These are phyloP conservation scores for Corylus avellana DNA, from an alignment of 306 rosid genomes.

Conservation along the genomic window DNA sequence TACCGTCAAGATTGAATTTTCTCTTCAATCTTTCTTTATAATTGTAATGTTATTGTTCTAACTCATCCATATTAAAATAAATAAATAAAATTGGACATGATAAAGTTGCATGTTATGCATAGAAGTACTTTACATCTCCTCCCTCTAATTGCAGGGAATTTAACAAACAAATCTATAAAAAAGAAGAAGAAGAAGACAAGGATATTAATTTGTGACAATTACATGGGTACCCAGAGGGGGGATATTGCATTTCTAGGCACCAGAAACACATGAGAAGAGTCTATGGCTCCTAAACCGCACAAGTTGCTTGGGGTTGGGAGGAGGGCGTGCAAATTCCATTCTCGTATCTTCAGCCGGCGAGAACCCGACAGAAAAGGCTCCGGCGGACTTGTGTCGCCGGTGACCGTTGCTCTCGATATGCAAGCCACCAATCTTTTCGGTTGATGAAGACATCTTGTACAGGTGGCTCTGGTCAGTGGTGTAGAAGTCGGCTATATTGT, in stretches of 20 bases:
- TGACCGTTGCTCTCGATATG: not conserved
- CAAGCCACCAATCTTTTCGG: not conserved
- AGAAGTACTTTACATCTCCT: too few species aligned
- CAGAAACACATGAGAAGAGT: not conserved
- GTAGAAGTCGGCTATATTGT: constrained; percentile 1
- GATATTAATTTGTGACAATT: not conserved
- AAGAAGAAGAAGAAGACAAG: not conserved
- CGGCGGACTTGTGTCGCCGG: not conserved
- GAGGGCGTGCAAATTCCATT: not conserved
- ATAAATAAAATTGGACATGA: too few species aligned
- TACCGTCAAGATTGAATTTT: too few species aligned
- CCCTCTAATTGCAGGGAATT: too few species aligned
- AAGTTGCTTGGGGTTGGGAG: not conserved
- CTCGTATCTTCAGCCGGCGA: not conserved
- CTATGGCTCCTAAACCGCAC: constrained; percentile 20
- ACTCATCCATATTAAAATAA: too few species aligned
- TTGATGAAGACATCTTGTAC: not conserved
- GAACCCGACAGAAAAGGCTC: not conserved
- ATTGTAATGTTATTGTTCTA: too few species aligned
- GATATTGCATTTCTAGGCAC: not conserved
- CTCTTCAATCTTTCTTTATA: too few species aligned
- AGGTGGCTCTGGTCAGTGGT: not conserved
- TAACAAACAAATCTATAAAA: not conserved
- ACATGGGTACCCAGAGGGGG: not conserved
- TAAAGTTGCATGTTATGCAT: too few species aligned